Percentiles rank a stretch among this genome's conserved stretches.
These are phyloP conservation scores for Dillenia suffruticosa DNA, from an alignment of 164 flowering plant genomes.

Conservation along the genomic window DNA sequence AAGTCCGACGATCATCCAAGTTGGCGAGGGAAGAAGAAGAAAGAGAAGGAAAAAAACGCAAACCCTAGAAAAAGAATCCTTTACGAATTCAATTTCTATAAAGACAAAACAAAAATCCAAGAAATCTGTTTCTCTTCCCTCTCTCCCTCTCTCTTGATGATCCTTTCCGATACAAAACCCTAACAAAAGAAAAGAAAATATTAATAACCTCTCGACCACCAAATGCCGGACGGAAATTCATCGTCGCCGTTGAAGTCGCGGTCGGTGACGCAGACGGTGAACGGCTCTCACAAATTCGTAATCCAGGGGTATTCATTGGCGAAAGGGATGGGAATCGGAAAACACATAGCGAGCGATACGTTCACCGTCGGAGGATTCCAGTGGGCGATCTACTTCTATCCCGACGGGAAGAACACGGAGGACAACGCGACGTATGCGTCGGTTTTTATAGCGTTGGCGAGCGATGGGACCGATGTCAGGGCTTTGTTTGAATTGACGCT, in stretches of 20 bases:
- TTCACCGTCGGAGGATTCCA: constrained; percentile 58
- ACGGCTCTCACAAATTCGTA: constrained; percentile 56
- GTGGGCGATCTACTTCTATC: constrained; percentile 37
- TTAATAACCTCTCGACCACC: no score
- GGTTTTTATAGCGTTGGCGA: constrained; percentile 58
- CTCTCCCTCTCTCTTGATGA: no score
- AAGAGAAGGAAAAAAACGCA: no score
- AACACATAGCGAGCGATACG: constrained; percentile 57
- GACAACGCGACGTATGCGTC: constrained; percentile 59
- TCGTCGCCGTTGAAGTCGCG: constrained; percentile 35
- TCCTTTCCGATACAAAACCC: no score
- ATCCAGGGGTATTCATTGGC: constrained; percentile 63
- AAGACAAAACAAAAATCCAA: no score
- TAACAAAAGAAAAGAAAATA: no score
- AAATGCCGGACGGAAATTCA: no score
- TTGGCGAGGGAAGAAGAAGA: no score
- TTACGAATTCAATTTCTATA: no score
- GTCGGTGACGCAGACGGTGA: constrained; percentile 41
- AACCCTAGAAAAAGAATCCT: no score
- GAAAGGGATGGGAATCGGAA: constrained; percentile 63
- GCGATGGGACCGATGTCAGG: constrained; percentile 38
- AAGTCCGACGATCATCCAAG: no score
- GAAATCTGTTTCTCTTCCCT: no score
- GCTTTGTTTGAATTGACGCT: constrained; percentile 45
- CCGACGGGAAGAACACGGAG: constrained; percentile 45